These are phyloP conservation scores for Arachnomyces sp. DNA, from an alignment of 2,329 filamentous ascomycete species.

Conservation along the genomic window DNA sequence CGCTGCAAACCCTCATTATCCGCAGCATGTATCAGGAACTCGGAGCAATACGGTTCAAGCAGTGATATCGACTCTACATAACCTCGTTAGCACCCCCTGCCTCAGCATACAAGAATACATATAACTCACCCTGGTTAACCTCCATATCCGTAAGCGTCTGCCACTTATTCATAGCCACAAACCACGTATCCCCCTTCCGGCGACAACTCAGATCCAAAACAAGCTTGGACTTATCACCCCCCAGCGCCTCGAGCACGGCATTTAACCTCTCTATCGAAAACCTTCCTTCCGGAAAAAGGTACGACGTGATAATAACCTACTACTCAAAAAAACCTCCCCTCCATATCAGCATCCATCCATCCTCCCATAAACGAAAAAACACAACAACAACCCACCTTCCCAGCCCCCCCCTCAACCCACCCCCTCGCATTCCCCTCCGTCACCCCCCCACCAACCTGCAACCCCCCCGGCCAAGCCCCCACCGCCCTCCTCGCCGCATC, in stretches of 20 bases:
- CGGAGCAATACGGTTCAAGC: conserved; percentile 85
- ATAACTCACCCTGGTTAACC: conserved; percentile 71
- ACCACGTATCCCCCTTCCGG: conserved; percentile 68
- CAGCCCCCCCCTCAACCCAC: conserved; percentile 83
- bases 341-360: conserved; percentile 5
- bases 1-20: conserved; percentile 91
- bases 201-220: conserved; percentile 95
- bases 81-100: neutral
- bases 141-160: conserved; percentile 97
- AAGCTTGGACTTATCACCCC: conserved; percentile 66
- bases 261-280: conserved; percentile 73
- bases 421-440: conserved; percentile 70
- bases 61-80: conserved; percentile 63
- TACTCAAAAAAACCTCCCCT: conserved; percentile 8
- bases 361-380: conserved; percentile 8
- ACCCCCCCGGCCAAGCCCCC: conserved; percentile 63
- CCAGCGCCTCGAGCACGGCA: conserved; percentile 63
- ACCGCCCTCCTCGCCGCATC: conserved; percentile 71
- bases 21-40: conserved; percentile 94
- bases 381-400: conserved; percentile 63
- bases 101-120: too few relatives aligned
- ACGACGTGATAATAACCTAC: conserved; percentile 96
- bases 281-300: conserved; percentile 73
- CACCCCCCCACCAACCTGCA: conserved; percentile 94
- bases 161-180: conserved; percentile 99